Evolutionary conservation across 1,284 basidiomycete genomes (phyloP).

Genomic region (Ceratobasidium sp.): DNA sequence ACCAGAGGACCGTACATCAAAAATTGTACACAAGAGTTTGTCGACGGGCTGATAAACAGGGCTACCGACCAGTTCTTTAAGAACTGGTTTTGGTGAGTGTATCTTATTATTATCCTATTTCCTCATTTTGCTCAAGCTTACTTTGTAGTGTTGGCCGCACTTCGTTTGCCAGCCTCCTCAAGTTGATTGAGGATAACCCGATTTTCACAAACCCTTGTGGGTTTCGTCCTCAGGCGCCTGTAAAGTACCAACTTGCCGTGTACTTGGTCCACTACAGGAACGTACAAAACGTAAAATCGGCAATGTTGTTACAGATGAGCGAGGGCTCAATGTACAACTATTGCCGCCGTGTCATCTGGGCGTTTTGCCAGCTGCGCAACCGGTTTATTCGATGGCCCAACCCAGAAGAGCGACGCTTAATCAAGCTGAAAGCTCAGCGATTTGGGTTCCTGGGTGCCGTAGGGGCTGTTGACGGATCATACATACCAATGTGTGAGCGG

Average conservation of each 20-base stretch:
- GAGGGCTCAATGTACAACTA: background rate
- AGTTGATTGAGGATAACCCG: background rate
- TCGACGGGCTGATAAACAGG: background rate
- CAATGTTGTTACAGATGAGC: background rate
- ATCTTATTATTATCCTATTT: no score
- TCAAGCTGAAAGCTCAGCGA: background rate
- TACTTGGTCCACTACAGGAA: background rate
- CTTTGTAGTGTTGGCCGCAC: background rate
- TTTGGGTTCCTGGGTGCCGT: background rate
- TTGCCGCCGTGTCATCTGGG: background rate
- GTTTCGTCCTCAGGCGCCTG: background rate
- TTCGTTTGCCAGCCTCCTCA: background rate
- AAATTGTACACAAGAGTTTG: background rate
- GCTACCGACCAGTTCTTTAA: background rate
- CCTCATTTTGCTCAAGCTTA: no score
- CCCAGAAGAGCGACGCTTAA: background rate
- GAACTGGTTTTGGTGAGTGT: constrained; percentile 10
- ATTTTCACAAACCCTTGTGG: background rate
- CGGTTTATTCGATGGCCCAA: background rate
- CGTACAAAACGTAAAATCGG: background rate
- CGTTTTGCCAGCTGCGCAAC: background rate
- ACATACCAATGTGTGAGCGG: background rate
- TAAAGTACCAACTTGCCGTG: background rate
- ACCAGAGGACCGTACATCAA: background rate
- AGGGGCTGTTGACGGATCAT: background rate